These are phyloP conservation scores for Akanthomyces lecanii DNA, from an alignment of 2,329 filamentous ascomycete species.

Conservation along the genomic window DNA sequence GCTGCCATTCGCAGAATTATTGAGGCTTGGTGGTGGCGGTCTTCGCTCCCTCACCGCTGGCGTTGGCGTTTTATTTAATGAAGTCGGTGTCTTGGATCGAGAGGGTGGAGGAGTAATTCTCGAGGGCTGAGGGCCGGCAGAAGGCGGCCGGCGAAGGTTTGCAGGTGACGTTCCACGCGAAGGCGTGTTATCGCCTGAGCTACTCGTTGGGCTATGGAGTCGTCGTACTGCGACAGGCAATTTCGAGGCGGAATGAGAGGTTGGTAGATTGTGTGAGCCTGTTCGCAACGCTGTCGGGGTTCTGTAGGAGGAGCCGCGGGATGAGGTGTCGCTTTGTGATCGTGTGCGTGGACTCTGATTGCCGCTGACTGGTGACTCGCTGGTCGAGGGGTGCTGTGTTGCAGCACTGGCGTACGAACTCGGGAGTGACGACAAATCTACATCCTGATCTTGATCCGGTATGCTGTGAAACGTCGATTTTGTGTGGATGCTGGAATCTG, in stretches of 20 bases:
- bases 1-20: slow-evolving; percentile 46
- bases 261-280: slow-evolving; percentile 22
- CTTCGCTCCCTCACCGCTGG: slow-evolving; percentile 34
- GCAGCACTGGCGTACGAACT: slow-evolving; percentile 55
- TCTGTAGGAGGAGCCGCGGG: slow-evolving; percentile 27
- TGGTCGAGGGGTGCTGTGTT: slow-evolving; percentile 21
- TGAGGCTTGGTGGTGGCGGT: slow-evolving; percentile 38
- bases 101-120: slow-evolving; percentile 35
- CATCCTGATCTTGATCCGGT: slow-evolving; percentile 48
- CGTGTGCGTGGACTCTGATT: slow-evolving; percentile 39
- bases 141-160: slow-evolving; percentile 38
- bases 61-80: slow-evolving; percentile 42
- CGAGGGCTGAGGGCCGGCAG: slow-evolving; percentile 36
- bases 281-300: slow-evolving; percentile 32
- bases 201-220: slow-evolving; percentile 37
- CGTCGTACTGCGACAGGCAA: slow-evolving; percentile 45
- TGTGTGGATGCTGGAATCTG: slow-evolving; percentile 63
- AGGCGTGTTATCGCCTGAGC: slow-evolving; percentile 46
- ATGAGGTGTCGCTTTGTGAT: slow-evolving; percentile 58
- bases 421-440: slow-evolving; percentile 60
- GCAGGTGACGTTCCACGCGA: slow-evolving; percentile 55
- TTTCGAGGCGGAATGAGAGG: slow-evolving; percentile 36
- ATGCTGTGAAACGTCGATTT: slow-evolving; percentile 48
- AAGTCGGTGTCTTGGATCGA: slow-evolving; percentile 38
- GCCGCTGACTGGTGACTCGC: slow-evolving; percentile 22